Evolutionary conservation across 495 filamentous ascomycete genomes (phyloP).

Genomic region (Cercophora samala): DNA sequence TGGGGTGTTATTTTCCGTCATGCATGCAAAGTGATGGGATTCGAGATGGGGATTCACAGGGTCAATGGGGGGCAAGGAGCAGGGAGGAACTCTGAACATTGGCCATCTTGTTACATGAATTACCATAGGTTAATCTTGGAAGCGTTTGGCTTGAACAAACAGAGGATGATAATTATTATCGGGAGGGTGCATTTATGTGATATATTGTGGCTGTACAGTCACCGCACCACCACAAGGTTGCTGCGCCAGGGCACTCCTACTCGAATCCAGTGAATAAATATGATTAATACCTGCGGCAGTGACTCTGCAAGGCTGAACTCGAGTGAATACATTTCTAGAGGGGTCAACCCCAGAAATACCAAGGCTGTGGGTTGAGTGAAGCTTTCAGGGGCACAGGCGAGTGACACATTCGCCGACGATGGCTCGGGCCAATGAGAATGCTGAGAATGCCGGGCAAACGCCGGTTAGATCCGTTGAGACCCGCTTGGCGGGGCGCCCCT

Average conservation of each 20-base stretch:
- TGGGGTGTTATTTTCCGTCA: neutral
- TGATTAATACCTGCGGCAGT: neutral
- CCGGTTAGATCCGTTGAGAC: constrained; percentile 11
- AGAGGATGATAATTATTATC: neutral
- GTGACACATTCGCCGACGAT: neutral
- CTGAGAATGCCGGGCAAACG: neutral
- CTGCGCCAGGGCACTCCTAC: neutral
- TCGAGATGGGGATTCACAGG: neutral
- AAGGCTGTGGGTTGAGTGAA: neutral
- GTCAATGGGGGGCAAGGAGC: neutral
- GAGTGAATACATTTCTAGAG: neutral
- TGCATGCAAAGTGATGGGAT: too few relatives aligned
- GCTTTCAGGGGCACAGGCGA: neutral
- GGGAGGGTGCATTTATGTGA: neutral
- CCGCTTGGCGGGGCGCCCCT: constrained; percentile 2
- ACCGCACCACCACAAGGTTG: neutral
- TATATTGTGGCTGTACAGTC: neutral
- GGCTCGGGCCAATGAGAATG: neutral
- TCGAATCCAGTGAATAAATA: neutral
- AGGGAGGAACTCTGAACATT: neutral
- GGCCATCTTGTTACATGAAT: neutral
- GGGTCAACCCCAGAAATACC: neutral
- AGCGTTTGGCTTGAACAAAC: neutral
- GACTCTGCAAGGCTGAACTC: neutral
- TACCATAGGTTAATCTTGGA: neutral